Conservation (phyloP, 768 basidiomycete species). For the Xerocomellus dryophilus region DNA sequence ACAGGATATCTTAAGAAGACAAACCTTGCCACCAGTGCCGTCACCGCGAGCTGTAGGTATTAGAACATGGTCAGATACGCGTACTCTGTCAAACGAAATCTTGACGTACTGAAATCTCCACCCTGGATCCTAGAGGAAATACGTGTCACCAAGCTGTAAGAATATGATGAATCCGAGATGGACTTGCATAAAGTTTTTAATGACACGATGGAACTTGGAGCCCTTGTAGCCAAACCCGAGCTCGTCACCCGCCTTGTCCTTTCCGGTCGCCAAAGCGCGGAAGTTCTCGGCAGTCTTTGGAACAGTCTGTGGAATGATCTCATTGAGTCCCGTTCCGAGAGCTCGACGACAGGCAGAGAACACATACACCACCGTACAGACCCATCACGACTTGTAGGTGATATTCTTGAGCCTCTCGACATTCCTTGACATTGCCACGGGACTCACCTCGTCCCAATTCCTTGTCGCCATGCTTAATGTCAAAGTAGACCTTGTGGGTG, state of each 20-base stretch:
- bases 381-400: slow-evolving; percentile 67
- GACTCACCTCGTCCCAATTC: slow-evolving; percentile 73
- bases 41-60: slow-evolving; percentile 65
- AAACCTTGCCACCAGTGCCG: slow-evolving; percentile 87
- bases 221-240: slow-evolving; percentile 92
- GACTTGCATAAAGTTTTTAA: slow-evolving; percentile 85
- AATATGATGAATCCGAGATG: background rate
- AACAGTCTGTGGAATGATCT: slow-evolving; percentile 58
- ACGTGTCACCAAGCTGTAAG: background rate
- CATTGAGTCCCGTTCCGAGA: background rate
- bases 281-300: slow-evolving; percentile 98
- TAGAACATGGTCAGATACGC: slow-evolving; percentile 12
- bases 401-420: slow-evolving; percentile 4
- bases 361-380: slow-evolving; percentile 80
- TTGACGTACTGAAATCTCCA: slow-evolving; percentile 88
- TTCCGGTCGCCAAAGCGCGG: slow-evolving; percentile 85
- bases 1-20: slow-evolving; percentile 3
- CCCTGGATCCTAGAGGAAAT: slow-evolving; percentile 77
- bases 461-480: slow-evolving; percentile 89
- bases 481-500: slow-evolving; percentile 92
- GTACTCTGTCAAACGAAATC: slow-evolving; percentile 10
- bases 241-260: slow-evolving; percentile 59
- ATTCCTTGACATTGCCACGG: background rate
- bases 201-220: slow-evolving; percentile 94
- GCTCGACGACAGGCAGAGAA: background rate